phyloP scores from a whole-genome alignment of 495 filamentous ascomycete genomes.

The Xylaria venustula region DNA sequence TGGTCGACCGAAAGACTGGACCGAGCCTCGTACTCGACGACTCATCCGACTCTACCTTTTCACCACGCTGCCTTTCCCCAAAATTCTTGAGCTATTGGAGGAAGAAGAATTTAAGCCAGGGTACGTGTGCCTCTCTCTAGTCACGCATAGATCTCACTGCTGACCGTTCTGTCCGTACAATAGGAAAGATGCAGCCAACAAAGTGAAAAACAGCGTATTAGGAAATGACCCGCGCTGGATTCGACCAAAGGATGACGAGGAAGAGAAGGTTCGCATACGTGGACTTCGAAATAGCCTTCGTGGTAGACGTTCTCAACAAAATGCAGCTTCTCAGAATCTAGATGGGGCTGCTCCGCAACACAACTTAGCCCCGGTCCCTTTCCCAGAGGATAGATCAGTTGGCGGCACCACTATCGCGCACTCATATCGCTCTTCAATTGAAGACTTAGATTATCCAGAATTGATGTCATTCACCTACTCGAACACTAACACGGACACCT shows the following conservation, averaged over 20 bases:
- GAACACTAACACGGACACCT: not conserved
- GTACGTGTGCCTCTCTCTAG: constrained; percentile 22
- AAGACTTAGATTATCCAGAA: not conserved
- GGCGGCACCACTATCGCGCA: constrained; percentile 18
- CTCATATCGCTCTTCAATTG: constrained; percentile 22
- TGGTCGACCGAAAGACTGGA: constrained; percentile 47
- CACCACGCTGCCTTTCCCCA: constrained; percentile 41
- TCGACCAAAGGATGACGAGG: constrained; percentile 42
- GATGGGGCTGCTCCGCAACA: not conserved
- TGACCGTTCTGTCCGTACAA: constrained; percentile 9
- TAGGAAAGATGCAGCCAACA: constrained; percentile 48
- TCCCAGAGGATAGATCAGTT: not conserved
- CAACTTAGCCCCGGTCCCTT: constrained; percentile 5
- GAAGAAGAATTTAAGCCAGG: constrained; percentile 43
- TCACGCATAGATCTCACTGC: not conserved
- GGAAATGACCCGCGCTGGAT: constrained; percentile 49
- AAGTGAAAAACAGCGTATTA: constrained; percentile 45
- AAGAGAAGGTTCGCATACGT: constrained; percentile 39
- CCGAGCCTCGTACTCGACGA: constrained; percentile 41
- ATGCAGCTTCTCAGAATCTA: not conserved
- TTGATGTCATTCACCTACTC: not conserved
- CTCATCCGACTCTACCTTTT: constrained; percentile 45
- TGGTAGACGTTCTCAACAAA: constrained; percentile 10
- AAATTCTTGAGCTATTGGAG: constrained; percentile 43
- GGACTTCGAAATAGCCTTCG: constrained; percentile 29